Conservation (phyloP, 73 alveolate genomes). For the Paramecium primaurelia region DNA sequence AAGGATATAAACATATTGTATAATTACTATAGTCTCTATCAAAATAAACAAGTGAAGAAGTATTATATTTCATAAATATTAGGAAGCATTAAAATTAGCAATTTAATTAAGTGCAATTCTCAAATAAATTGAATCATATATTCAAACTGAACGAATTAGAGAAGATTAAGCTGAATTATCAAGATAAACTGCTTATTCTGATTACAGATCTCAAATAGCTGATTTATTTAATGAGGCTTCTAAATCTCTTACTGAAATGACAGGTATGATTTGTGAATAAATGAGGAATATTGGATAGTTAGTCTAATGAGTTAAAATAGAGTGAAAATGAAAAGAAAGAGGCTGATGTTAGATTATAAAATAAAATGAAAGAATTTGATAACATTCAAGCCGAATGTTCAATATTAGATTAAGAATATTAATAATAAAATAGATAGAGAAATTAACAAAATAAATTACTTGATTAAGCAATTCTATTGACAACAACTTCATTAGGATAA, state of each 20-base stretch:
- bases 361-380: neutral
- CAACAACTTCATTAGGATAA: slow-evolving; percentile 45
- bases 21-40: neutral
- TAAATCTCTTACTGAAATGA: neutral
- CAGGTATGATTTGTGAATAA: neutral
- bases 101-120: neutral
- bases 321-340: neutral
- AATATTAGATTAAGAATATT: neutral
- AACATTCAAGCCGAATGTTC: neutral
- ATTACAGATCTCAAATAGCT: neutral
- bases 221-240: neutral
- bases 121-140: neutral
- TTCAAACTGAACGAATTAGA: neutral
- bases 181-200: neutral
- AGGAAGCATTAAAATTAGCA: slow-evolving; percentile 24
- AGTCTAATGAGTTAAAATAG: neutral
- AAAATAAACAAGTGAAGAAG: neutral
- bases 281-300: neutral
- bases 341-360: neutral
- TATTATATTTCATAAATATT: neutral
- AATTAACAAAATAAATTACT: neutral
- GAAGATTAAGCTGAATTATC: slow-evolving; percentile 10
- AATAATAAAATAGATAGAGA: neutral
- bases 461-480: slow-evolving; percentile 29
- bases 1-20: neutral